These are phyloP conservation scores for Candida namnaoensis DNA, from an alignment of 805 yeast genomes.

Conservation along the genomic window DNA sequence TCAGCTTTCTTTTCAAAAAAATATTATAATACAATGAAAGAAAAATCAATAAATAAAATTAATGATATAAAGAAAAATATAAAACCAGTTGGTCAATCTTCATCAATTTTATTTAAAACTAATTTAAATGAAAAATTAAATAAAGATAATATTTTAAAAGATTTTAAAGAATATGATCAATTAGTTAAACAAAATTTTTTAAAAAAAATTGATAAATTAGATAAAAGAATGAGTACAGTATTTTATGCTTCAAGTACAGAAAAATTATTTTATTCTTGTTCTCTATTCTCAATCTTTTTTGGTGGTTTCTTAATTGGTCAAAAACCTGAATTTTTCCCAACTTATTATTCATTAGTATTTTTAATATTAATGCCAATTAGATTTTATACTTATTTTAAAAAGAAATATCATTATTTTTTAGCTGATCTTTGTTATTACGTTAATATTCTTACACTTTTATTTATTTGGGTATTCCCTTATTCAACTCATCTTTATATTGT, in stretches of 20 bases:
- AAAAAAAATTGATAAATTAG: constrained; percentile 27
- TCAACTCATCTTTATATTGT: constrained; percentile 68
- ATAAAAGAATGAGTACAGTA: constrained; percentile 25
- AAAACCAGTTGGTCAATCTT: not conserved
- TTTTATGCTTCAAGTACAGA: constrained; percentile 48
- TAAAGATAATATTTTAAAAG: constrained; percentile 9
- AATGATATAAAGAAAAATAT: constrained; percentile 11
- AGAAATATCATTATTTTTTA: constrained; percentile 73
- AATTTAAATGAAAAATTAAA: constrained; percentile 5
- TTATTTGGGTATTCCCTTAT: constrained; percentile 76
- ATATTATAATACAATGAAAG: constrained; percentile 15
- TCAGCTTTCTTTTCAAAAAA: constrained; percentile 15
- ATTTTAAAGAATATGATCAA: constrained; percentile 14
- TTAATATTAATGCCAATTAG: constrained; percentile 73
- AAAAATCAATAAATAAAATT: constrained; percentile 10
- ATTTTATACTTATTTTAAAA: constrained; percentile 72
- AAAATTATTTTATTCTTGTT: constrained; percentile 71
- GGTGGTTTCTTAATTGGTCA: constrained; percentile 74
- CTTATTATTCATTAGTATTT: constrained; percentile 58
- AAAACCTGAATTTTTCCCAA: constrained; percentile 69
- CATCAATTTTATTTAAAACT: constrained; percentile 3
- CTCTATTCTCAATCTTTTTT: constrained; percentile 58
- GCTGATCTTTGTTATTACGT: constrained; percentile 94
- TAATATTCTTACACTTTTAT: constrained; percentile 58
- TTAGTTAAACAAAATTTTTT: constrained; percentile 14